Conservation (phyloP, 2,329 filamentous ascomycete species). For the Colletotrichum spaethianum region DNA sequence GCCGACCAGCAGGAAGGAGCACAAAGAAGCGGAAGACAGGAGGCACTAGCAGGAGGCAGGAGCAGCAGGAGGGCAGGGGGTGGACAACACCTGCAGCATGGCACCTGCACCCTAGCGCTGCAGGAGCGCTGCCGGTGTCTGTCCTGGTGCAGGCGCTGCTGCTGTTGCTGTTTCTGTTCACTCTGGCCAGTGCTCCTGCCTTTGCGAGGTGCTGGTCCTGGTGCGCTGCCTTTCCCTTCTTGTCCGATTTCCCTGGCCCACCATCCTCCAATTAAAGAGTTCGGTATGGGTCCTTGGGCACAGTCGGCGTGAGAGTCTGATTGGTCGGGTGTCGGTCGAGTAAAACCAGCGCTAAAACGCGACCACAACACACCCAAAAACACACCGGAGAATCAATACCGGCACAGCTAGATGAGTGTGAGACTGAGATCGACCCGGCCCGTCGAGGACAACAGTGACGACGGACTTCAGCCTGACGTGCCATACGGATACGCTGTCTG, state of each 20-base stretch:
- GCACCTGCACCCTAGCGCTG: slow-evolving; percentile 9
- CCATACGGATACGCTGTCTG: neutral
- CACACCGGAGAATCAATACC: slow-evolving; percentile 13
- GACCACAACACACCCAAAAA: slow-evolving; percentile 19
- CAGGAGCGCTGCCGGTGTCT: slow-evolving; percentile 12
- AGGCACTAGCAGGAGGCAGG: neutral
- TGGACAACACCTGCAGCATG: slow-evolving; percentile 12
- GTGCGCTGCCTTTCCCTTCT: neutral
- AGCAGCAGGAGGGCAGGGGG: slow-evolving; percentile 8
- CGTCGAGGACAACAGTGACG: neutral
- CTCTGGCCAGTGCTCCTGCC: neutral
- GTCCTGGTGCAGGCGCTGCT: neutral
- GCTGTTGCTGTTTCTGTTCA: slow-evolving; percentile 1
- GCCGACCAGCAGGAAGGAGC: slow-evolving; percentile 1
- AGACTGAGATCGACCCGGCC: neutral
- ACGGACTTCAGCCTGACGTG: neutral
- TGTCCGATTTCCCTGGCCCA: neutral
- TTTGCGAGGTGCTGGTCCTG: neutral
- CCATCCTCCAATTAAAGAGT: neutral
- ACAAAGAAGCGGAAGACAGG: slow-evolving; percentile 5
- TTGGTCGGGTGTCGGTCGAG: slow-evolving; percentile 13
- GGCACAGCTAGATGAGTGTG: neutral
- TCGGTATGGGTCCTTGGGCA: neutral
- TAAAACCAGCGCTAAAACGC: slow-evolving; percentile 30
- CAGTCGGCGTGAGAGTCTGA: neutral